Percentiles rank a stretch among this genome's conserved stretches.
Conservation (phyloP, 768 basidiomycete genomes). For the Exidia glandulosa region DNA sequence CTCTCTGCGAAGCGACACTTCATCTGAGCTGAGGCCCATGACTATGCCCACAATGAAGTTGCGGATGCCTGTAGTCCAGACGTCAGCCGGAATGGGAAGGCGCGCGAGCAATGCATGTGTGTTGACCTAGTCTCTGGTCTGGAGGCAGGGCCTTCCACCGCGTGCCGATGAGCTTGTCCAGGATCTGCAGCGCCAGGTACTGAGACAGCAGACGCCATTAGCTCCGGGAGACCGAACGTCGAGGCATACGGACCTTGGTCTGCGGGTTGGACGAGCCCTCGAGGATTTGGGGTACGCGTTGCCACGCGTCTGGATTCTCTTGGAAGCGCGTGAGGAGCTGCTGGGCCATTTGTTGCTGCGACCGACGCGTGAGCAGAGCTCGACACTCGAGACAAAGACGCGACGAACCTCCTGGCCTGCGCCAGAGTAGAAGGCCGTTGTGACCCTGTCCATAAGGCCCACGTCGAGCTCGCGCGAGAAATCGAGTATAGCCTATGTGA, state of each 20-base stretch:
- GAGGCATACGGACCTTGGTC: conserved; percentile 23
- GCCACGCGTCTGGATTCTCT: conserved; percentile 39
- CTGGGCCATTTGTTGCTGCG: conserved; percentile 35
- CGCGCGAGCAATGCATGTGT: background rate
- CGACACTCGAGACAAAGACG: background rate
- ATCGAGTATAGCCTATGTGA: conserved; percentile 27
- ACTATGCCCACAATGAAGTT: conserved; percentile 38
- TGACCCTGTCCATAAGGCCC: conserved; percentile 31
- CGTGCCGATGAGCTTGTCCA: conserved; percentile 36
- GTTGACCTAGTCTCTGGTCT: conserved; percentile 30
- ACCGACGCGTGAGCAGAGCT: background rate
- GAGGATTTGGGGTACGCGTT: conserved; percentile 36
- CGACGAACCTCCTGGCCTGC: conserved; percentile 27
- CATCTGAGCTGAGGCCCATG: conserved; percentile 32
- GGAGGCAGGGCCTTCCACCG: conserved; percentile 36
- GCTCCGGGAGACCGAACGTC: background rate
- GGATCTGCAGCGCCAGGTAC: conserved; percentile 37
- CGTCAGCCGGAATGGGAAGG: background rate
- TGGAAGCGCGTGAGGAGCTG: conserved; percentile 37
- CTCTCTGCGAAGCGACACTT: conserved; percentile 28
- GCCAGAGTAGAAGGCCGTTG: conserved; percentile 32
- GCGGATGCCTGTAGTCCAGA: conserved; percentile 23
- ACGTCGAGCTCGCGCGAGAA: conserved; percentile 33
- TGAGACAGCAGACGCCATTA: conserved; percentile 7
- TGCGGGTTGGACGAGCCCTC: conserved; percentile 27